Percentiles rank a stretch among this genome's conserved stretches.
These are phyloP conservation scores for bread wheat (Triticum aestivum) DNA, from an alignment of 176 grass and related monocot genomes.

Conservation along the genomic window DNA sequence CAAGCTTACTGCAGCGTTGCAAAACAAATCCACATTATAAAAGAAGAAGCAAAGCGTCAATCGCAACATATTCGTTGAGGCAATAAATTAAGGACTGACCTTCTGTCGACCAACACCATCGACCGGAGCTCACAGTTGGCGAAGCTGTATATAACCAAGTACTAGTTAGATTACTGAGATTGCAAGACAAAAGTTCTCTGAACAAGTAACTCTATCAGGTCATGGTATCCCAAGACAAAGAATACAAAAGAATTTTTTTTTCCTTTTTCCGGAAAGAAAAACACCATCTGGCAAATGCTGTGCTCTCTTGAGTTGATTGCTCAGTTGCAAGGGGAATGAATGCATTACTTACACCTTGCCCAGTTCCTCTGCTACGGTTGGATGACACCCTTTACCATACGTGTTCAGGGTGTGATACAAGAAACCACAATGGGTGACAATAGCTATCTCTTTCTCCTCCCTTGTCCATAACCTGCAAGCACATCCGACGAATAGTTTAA, in stretches of 20 bases:
- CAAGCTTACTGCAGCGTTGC: constrained; percentile 50
- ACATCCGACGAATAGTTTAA: background rate
- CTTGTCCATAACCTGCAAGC: constrained; percentile 92
- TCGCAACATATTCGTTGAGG: background rate
- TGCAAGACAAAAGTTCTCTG: background rate
- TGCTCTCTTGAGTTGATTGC: background rate
- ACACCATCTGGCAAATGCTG: background rate
- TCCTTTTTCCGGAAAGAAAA: background rate
- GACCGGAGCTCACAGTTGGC: constrained; percentile 84
- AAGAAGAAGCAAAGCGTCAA: background rate
- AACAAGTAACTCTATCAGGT: background rate
- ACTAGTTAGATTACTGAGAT: constrained; percentile 6
- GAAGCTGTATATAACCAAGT: constrained; percentile 49
- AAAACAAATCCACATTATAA: background rate
- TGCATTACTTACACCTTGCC: constrained; percentile 54
- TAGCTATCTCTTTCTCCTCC: constrained; percentile 82
- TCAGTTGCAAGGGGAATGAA: background rate
- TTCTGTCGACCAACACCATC: constrained; percentile 78
- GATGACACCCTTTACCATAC: constrained; percentile 74
- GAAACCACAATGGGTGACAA: constrained; percentile 80
- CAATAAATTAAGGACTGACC: constrained; percentile 36
- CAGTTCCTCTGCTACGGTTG: constrained; percentile 51
- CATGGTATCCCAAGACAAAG: background rate
- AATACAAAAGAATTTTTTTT: background rate
- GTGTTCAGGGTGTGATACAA: constrained; percentile 61